phyloP scores from a whole-genome alignment of 2,329 filamentous ascomycete species.

The Aspergillus tanneri region DNA sequence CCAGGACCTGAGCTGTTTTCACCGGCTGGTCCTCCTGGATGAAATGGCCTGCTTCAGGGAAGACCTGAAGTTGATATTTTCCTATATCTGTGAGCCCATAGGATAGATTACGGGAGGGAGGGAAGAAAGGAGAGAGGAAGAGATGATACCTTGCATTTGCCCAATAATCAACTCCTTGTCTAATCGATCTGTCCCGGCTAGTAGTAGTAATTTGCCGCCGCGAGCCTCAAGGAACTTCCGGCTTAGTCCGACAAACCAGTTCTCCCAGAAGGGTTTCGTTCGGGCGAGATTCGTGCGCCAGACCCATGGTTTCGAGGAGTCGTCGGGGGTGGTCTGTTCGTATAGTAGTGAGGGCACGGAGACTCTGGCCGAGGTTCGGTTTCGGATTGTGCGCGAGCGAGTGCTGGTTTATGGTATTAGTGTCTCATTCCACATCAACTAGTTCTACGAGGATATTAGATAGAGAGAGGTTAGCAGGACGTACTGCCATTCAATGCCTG shows the following conservation, averaged over 20 bases:
- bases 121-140: background rate
- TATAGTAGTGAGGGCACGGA: slow-evolving; percentile 80
- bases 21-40: slow-evolving; percentile 93
- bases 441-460: too few species aligned
- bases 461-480: slow-evolving; percentile 23
- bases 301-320: slow-evolving; percentile 60
- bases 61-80: slow-evolving; percentile 93
- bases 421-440: too few species aligned
- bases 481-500: slow-evolving; percentile 88
- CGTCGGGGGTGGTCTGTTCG: slow-evolving; percentile 39
- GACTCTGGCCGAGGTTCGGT: slow-evolving; percentile 75
- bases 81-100: slow-evolving; percentile 40
- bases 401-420: too few species aligned
- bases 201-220: slow-evolving; percentile 78
- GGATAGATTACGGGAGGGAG: background rate
- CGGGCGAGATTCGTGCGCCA: slow-evolving; percentile 83
- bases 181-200: slow-evolving; percentile 85
- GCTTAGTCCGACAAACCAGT: slow-evolving; percentile 87
- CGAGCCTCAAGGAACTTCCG: slow-evolving; percentile 79
- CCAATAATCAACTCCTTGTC: slow-evolving; percentile 93
- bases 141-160: slow-evolving; percentile 80
- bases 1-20: slow-evolving; percentile 79
- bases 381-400: slow-evolving; percentile 81
- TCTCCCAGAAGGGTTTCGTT: slow-evolving; percentile 90
- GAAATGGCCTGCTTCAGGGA: slow-evolving; percentile 94